Conservation (phyloP, 2,329 filamentous ascomycete species). For the Exophiala oligosperma region DNA sequence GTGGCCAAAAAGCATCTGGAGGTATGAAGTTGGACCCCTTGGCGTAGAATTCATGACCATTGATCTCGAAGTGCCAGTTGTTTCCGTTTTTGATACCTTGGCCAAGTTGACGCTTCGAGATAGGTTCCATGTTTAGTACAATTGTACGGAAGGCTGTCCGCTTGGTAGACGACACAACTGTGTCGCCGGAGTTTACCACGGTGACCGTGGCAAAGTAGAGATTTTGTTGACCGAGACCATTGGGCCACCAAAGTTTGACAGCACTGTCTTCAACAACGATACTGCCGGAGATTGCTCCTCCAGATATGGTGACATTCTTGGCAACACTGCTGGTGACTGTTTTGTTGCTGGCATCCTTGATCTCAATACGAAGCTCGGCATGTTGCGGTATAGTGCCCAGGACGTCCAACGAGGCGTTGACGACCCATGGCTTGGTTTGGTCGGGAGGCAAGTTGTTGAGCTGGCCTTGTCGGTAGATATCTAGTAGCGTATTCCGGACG, state of each 20-base stretch:
- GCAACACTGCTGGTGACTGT: not conserved
- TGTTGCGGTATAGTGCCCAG: conserved; percentile 3
- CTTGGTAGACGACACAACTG: conserved; percentile 47
- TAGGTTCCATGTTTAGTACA: conserved; percentile 41
- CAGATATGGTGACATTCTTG: not conserved
- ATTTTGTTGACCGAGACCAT: conserved; percentile 58
- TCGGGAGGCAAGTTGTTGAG: conserved; percentile 31
- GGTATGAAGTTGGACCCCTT: conserved; percentile 68
- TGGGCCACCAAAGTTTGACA: conserved; percentile 58
- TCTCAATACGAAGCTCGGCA: conserved; percentile 17
- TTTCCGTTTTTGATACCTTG: conserved; percentile 54
- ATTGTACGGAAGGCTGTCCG: conserved; percentile 56
- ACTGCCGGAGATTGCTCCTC: conserved; percentile 40
- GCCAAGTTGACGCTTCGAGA: not conserved
- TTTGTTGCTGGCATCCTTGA: conserved; percentile 36
- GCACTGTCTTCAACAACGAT: conserved; percentile 42
- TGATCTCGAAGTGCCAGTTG: conserved; percentile 64
- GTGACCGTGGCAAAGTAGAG: conserved; percentile 57
- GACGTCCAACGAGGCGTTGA: conserved; percentile 40
- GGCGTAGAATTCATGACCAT: conserved; percentile 67
- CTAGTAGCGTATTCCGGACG: conserved; percentile 29
- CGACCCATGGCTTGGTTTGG: conserved; percentile 27
- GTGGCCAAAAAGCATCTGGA: conserved; percentile 60
- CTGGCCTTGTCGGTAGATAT: conserved; percentile 51
- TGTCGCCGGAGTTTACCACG: conserved; percentile 33